Conservation (phyloP, 2,329 filamentous ascomycete genomes). For the Pseudogymnoascus sp. region DNA sequence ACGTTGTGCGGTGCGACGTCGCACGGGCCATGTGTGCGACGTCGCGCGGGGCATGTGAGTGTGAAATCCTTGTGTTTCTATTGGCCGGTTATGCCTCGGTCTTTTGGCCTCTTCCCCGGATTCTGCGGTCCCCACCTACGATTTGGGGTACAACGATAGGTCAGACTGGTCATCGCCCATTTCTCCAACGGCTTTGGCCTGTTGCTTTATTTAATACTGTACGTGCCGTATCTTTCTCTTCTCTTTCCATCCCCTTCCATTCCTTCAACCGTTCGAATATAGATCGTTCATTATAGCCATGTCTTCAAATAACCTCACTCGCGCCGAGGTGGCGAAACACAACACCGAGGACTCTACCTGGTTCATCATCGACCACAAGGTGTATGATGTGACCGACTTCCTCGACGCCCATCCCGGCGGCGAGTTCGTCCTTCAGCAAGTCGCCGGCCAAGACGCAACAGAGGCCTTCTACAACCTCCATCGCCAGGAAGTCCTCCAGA, state of each 20-base stretch:
- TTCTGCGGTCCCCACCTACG: not conserved
- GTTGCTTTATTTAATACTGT: not conserved
- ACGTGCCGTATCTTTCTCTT: not conserved
- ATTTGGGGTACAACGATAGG: not conserved
- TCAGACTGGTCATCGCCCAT: not conserved
- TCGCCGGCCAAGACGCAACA: slow-evolving; percentile 76
- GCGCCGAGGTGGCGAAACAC: slow-evolving; percentile 65
- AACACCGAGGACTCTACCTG: slow-evolving; percentile 68
- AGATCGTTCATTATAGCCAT: slow-evolving; percentile 13
- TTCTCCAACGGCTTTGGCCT: not conserved
- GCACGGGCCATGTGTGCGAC: not conserved
- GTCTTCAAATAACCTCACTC: slow-evolving; percentile 33
- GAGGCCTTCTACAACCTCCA: slow-evolving; percentile 86
- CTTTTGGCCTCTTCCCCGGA: not conserved
- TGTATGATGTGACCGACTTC: slow-evolving; percentile 83
- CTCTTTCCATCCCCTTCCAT: not conserved
- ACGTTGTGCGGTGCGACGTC: not conserved
- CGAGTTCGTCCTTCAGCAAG: slow-evolving; percentile 68
- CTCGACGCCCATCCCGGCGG: slow-evolving; percentile 79
- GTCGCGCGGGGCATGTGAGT: not conserved
- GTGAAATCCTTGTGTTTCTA: not conserved
- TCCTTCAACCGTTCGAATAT: not conserved
- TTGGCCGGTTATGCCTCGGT: slow-evolving; percentile 1
- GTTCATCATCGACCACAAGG: slow-evolving; percentile 78
- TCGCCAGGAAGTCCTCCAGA: slow-evolving; percentile 77